These are phyloP conservation scores for Hygrocybe punicea DNA, from an alignment of 768 basidiomycete species.

Conservation along the genomic window DNA sequence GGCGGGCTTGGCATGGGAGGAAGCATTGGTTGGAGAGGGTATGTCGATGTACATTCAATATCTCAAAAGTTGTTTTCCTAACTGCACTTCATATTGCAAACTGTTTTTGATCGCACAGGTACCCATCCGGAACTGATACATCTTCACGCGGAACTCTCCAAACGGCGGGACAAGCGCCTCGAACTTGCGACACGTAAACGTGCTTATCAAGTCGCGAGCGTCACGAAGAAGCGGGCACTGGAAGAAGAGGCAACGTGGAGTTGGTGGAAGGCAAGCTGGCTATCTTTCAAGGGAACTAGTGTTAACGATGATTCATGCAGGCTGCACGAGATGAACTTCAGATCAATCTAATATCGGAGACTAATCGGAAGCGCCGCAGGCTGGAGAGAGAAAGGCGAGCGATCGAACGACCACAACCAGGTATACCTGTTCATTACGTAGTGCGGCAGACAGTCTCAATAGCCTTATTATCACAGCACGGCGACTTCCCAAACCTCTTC, in stretches of 20 bases:
- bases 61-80: conserved; percentile 2
- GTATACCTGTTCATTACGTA: conserved; percentile 39
- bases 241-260: conserved; percentile 83
- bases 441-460: neutral
- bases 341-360: conserved; percentile 84
- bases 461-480: conserved; percentile 42
- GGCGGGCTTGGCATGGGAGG: conserved; percentile 87
- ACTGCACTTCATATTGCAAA: neutral
- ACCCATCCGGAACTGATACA: conserved; percentile 85
- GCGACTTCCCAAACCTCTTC: conserved; percentile 54
- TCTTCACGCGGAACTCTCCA: conserved; percentile 73
- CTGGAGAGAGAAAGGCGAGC: conserved; percentile 83
- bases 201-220: conserved; percentile 61
- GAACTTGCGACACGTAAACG: conserved; percentile 76
- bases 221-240: conserved; percentile 56
- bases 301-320: conserved; percentile 36
- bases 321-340: conserved; percentile 74
- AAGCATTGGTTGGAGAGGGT: conserved; percentile 76
- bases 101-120: conserved; percentile 40
- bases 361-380: conserved; percentile 78
- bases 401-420: conserved; percentile 68
- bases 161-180: conserved; percentile 75
- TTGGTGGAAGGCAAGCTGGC: conserved; percentile 75
- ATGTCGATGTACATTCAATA: conserved; percentile 24
- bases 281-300: conserved; percentile 1